Conservation (phyloP, 495 filamentous ascomycete genomes). For the Ascodesmis nigricans region DNA sequence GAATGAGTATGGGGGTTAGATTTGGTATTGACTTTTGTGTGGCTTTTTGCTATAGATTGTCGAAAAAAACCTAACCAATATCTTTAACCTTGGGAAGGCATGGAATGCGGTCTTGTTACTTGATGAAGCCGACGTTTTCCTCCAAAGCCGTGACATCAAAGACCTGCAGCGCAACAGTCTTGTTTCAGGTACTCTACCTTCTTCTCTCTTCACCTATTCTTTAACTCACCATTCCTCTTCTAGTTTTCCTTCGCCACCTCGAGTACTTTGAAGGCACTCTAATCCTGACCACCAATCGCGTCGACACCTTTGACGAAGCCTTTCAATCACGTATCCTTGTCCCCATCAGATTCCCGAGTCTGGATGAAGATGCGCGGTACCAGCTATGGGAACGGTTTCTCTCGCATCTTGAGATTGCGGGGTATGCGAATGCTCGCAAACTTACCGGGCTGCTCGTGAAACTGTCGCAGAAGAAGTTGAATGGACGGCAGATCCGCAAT, state of each 20-base stretch:
- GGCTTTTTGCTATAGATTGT: too few relatives aligned
- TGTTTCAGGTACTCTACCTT: slow-evolving; percentile 22
- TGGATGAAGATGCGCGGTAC: slow-evolving; percentile 9
- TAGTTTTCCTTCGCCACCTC: slow-evolving; percentile 33
- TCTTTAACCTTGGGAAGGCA: slow-evolving; percentile 24
- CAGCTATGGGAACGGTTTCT: slow-evolving; percentile 6
- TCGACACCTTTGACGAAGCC: slow-evolving; percentile 30
- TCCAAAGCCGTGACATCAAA: slow-evolving; percentile 24
- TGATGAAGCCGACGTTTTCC: slow-evolving; percentile 37
- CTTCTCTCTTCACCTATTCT: not conserved
- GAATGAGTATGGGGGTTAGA: too few relatives aligned
- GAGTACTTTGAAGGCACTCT: slow-evolving; percentile 40
- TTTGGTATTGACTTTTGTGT: too few relatives aligned
- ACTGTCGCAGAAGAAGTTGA: too few relatives aligned
- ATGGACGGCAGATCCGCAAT: slow-evolving; percentile 15
- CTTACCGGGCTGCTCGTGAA: too few relatives aligned
- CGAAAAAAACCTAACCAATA: slow-evolving; percentile 25
- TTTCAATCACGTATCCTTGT: slow-evolving; percentile 30
- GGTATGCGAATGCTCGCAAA: slow-evolving; percentile 4
- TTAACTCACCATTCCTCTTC: not conserved
- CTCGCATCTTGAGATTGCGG: slow-evolving; percentile 2
- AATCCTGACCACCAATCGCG: slow-evolving; percentile 36
- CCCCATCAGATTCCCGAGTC: slow-evolving; percentile 27
- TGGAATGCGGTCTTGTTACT: slow-evolving; percentile 33
- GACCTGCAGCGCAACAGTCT: slow-evolving; percentile 31